A percentile compares a stretch with the other conserved stretches of the same genome.
phyloP scores from a whole-genome alignment of 225 moss, liverwort and hornwort genomes.

The Sphagnum contortum region DNA sequence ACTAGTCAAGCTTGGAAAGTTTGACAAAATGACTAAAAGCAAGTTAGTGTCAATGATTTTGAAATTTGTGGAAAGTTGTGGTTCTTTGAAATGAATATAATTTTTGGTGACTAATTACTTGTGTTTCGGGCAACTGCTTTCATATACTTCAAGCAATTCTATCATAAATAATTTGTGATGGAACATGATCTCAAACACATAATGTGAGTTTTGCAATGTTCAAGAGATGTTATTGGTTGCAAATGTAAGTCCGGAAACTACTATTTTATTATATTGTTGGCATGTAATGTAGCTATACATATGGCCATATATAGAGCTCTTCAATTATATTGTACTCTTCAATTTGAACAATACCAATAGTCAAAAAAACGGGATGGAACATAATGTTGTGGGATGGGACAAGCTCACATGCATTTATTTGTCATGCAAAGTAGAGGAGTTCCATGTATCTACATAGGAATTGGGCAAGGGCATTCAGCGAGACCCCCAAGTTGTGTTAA shows the following conservation, averaged over 20 bases:
- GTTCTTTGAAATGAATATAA: no score
- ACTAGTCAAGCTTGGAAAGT: no score
- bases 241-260: background rate
- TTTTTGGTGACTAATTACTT: no score
- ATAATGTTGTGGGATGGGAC: conserved; percentile 12
- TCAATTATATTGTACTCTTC: no score
- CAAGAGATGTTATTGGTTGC: background rate
- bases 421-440: conserved; percentile 97
- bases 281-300: background rate
- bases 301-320: no score
- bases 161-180: conserved; percentile 97
- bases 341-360: no score
- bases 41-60: no score
- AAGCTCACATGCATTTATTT: conserved; percentile 98
- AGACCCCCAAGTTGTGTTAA: conserved; percentile 91
- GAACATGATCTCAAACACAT: conserved; percentile 98
- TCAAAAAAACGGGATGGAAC: no score
- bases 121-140: conserved; percentile 77
- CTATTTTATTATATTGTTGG: no score
- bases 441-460: conserved; percentile 92
- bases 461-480: conserved; percentile 96
- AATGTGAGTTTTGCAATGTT: conserved; percentile 34
- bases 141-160: conserved; percentile 95
- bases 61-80: no score
- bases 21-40: no score